phyloP scores from a whole-genome alignment of 116 monocot genomes.

The Zostera marina region DNA sequence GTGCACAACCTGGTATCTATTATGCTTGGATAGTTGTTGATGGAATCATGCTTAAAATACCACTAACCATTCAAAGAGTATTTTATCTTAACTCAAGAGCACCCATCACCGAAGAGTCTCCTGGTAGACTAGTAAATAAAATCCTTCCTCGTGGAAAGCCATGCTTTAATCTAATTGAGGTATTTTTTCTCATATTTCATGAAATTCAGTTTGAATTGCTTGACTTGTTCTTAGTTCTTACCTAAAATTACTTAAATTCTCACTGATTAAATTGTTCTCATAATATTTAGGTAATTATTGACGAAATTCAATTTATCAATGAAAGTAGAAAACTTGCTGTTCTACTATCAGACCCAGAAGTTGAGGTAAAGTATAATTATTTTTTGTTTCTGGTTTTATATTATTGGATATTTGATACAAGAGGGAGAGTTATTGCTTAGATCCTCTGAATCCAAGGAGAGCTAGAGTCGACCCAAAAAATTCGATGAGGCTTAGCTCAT shows the following conservation, averaged over 20 bases:
- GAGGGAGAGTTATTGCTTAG: no score
- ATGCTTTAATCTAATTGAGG: constrained; percentile 85
- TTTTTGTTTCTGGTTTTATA: background rate
- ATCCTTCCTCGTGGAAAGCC: constrained; percentile 85
- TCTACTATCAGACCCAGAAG: constrained; percentile 86
- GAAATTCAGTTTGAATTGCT: background rate
- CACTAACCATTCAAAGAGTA: constrained; percentile 52
- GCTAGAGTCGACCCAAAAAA: no score
- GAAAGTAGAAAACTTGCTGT: constrained; percentile 82
- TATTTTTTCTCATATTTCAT: background rate
- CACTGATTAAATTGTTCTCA: background rate
- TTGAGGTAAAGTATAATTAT: constrained; percentile 53
- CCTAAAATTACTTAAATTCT: background rate
- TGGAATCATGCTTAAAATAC: constrained; percentile 65
- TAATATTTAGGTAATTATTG: constrained; percentile 40
- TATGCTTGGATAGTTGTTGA: constrained; percentile 83
- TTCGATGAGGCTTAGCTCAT: no score
- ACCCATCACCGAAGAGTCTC: constrained; percentile 72
- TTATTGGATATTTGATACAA: no score
- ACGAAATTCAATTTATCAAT: constrained; percentile 62
- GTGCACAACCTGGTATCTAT: constrained; percentile 46
- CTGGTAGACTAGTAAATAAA: constrained; percentile 79
- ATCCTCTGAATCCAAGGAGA: no score
- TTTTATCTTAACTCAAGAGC: constrained; percentile 93
- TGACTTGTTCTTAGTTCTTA: no score